A percentile compares a stretch with the other conserved stretches of the same genome.
These are phyloP conservation scores for Chaetomium olivaceum DNA, from an alignment of 2,329 filamentous ascomycete genomes.

Conservation along the genomic window DNA sequence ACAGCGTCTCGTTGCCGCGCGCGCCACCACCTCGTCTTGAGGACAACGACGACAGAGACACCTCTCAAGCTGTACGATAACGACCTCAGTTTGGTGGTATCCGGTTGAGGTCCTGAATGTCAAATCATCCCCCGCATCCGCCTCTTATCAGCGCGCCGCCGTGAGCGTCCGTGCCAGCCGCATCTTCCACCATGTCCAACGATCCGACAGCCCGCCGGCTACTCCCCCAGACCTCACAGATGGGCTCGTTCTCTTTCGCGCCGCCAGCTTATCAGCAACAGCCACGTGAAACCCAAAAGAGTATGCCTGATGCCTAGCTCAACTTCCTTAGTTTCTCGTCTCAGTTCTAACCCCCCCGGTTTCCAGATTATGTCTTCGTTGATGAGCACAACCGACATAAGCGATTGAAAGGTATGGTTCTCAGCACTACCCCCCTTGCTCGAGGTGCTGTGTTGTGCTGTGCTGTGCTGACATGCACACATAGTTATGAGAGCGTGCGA, in stretches of 20 bases:
- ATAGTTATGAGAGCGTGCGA: constrained; percentile 96
- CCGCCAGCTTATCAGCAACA: constrained; percentile 59
- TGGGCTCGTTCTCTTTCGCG: constrained; percentile 77
- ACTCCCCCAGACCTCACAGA: constrained; percentile 66
- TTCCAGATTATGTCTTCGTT: constrained; percentile 93
- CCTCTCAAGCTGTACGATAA: neutral
- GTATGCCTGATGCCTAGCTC: constrained; percentile 51
- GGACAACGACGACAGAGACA: neutral
- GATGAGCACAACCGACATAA: constrained; percentile 99
- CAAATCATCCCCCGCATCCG: constrained; percentile 13
- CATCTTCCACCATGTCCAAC: constrained; percentile 57
- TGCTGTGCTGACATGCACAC: constrained; percentile 25
- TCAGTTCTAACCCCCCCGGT: constrained; percentile 39
- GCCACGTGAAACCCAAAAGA: constrained; percentile 78
- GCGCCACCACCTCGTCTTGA: constrained; percentile 5
- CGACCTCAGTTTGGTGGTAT: neutral
- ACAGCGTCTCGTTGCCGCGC: constrained; percentile 7
- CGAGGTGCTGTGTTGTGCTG: neutral
- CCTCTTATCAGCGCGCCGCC: constrained; percentile 21
- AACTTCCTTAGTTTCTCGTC: neutral
- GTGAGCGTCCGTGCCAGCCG: constrained; percentile 28
- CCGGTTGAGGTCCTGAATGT: constrained; percentile 25
- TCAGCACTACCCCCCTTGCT: constrained; percentile 5
- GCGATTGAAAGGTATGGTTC: constrained; percentile 76
- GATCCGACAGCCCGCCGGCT: constrained; percentile 63